Base-by-base conservation (phyloP, 441 rosid genomes). In the Melastoma candidum region DNA sequence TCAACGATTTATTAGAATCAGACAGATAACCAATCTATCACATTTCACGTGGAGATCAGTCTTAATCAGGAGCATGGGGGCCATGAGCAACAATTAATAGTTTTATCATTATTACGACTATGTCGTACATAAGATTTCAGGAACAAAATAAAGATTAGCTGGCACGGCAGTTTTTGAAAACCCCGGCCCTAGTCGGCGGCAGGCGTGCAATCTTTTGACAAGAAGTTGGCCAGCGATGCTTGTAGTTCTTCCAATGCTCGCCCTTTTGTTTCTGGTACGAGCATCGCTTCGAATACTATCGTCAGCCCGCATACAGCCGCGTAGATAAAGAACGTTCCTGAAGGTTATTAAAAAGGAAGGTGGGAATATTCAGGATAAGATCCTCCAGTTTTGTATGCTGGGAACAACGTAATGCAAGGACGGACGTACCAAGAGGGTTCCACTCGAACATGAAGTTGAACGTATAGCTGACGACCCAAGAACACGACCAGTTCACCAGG, bases 191-290 rank as follows among this genome's bases (percentile, higher is more conserved):
- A 27, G 4, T 27, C 32, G 39, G 39, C 39, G n/a, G n/a, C n/a
- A 7, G 39, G 39, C 3, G 39, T 29, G 39, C 6, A 3, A 29
- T 29, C 39, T 29, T 29, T 7, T 3, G 39, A 29, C 39, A 29
- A 29, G 39, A 29, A 29, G 3, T 25, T 49, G 41, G 64, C 48
- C 44, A 72, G 56, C 14, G 77, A 61, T 41, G 77, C 71, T 50
- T 85, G 87, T 44, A 89, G 76, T 41, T 89, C 90, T 67, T 85
- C 90, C 1, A 85, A 68, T 13, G 95, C 60, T 46, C 81, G 68
- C 2, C 90, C 95, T 59, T 80, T 82, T 0, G 86, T 85, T 64
- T 82, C 93, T 0, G 85, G 93, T 13, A 89, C 85, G 61, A 78
- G 14, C 58, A 67, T 71, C 24, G 64, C 76, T 0, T 74, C 49